phyloP scores from a whole-genome alignment of 1,284 basidiomycete genomes.

The Afroboletus lepidellus region DNA sequence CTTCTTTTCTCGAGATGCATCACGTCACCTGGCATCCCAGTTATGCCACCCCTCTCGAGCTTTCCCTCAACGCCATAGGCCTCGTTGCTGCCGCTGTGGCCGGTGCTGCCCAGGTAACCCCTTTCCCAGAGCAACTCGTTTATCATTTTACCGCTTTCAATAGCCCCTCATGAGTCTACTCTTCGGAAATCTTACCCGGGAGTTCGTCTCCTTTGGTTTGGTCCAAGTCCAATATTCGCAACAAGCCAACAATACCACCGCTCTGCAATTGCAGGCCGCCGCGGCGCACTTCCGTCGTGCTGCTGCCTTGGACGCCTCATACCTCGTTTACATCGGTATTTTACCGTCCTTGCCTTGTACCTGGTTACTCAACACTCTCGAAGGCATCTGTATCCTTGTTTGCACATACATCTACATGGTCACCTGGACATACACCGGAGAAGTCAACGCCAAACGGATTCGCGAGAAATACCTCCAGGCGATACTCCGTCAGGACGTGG shows the following conservation, averaged over 20 bases:
- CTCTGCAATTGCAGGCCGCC: slow-evolving; percentile 35
- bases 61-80: slow-evolving; percentile 62
- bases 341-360: slow-evolving; percentile 40
- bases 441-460: slow-evolving; percentile 82
- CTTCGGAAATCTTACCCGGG: slow-evolving; percentile 74
- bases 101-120: slow-evolving; percentile 69
- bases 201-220: slow-evolving; percentile 65
- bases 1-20: rapidly evolving
- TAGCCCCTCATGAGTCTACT: slow-evolving; percentile 82
- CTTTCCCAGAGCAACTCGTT: neutral
- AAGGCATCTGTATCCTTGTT: slow-evolving; percentile 67
- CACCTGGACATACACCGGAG: slow-evolving; percentile 89
- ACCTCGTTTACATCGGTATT: slow-evolving; percentile 70
- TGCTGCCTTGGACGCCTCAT: slow-evolving; percentile 65
- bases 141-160: slow-evolving; percentile 7
- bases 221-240: slow-evolving; percentile 25
- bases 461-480: slow-evolving; percentile 75
- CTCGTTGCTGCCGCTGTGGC: slow-evolving; percentile 65
- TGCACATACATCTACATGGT: slow-evolving; percentile 80
- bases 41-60: slow-evolving; percentile 55
- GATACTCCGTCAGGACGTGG: slow-evolving; percentile 80
- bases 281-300: slow-evolving; percentile 50
- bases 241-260: slow-evolving; percentile 20
- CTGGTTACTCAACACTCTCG: neutral
- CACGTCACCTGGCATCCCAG: slow-evolving; percentile 5